A percentile compares a stretch with the other conserved stretches of the same genome.
Conservation (phyloP, 2,329 filamentous ascomycete species). For the Hymenoscyphus albidus region DNA sequence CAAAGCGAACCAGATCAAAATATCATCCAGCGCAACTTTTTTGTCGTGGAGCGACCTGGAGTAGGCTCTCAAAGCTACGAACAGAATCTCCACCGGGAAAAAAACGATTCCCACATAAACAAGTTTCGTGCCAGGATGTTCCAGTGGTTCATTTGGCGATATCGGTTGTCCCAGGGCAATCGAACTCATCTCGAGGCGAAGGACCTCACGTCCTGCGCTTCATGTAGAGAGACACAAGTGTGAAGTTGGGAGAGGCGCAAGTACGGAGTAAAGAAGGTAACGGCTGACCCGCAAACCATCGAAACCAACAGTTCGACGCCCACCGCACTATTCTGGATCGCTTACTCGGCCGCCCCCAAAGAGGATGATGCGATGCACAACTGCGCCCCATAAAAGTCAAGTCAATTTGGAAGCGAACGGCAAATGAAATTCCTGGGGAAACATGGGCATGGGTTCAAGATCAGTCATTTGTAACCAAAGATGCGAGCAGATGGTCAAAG, state of each 20-base stretch:
- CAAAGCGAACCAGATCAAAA: slow-evolving; percentile 6
- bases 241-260: background rate
- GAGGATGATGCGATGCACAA: background rate
- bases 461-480: background rate
- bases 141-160: background rate
- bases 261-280: background rate
- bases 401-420: background rate
- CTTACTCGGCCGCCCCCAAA: background rate
- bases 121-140: background rate
- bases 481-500: background rate
- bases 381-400: background rate
- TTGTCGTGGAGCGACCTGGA: slow-evolving; percentile 1
- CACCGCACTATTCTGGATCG: background rate
- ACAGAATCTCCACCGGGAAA: background rate
- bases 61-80: slow-evolving; percentile 6
- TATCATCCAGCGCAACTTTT: slow-evolving; percentile 6
- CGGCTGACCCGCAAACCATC: background rate
- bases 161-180: background rate
- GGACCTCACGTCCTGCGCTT: background rate
- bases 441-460: background rate
- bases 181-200: slow-evolving; percentile 1
- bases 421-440: background rate
- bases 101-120: slow-evolving; percentile 1
- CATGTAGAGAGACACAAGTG: background rate
- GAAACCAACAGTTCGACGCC: background rate